A percentile compares a stretch with the other conserved stretches of the same genome.
These are phyloP conservation scores for Ailanthus altissimus DNA, from an alignment of 345 rosid genomes.

Conservation along the genomic window DNA sequence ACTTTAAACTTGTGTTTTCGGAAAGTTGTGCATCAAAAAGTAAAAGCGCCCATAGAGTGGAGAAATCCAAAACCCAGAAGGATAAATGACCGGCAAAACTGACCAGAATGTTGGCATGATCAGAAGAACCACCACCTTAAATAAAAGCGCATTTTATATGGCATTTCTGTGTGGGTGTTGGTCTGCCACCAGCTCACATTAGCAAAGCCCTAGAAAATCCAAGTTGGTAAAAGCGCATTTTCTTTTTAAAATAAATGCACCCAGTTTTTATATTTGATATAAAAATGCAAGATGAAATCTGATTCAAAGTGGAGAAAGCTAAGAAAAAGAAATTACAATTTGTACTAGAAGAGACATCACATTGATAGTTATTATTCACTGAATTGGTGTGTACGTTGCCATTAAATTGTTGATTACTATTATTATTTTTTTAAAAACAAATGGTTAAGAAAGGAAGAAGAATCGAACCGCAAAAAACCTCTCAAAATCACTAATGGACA, in stretches of 20 bases:
- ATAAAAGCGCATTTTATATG: too few relatives aligned
- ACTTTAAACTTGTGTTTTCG: neutral
- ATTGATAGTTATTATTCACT: slow-evolving; percentile 1
- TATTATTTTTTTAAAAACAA: slow-evolving; percentile 1
- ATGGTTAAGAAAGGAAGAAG: slow-evolving; percentile 14
- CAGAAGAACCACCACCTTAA: slow-evolving; percentile 11
- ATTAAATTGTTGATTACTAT: slow-evolving; percentile 18
- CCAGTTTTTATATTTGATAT: slow-evolving; percentile 4
- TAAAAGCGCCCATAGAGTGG: slow-evolving; percentile 8
- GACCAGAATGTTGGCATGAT: slow-evolving; percentile 23
- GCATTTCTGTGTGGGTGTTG: slow-evolving; percentile 14
- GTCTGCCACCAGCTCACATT: slow-evolving; percentile 29
- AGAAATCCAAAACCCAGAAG: neutral
- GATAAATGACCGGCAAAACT: slow-evolving; percentile 18
- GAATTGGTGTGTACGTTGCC: slow-evolving; percentile 29
- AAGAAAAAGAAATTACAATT: neutral
- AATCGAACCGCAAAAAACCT: neutral
- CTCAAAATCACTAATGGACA: slow-evolving; percentile 10
- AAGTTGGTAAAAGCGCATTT: slow-evolving; percentile 7
- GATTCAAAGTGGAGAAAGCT: neutral
- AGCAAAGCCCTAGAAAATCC: slow-evolving; percentile 20
- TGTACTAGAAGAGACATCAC: slow-evolving; percentile 9
- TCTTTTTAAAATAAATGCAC: slow-evolving; percentile 18
- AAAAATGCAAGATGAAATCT: neutral
- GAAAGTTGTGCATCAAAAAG: neutral